Evolutionary conservation across 2,329 filamentous ascomycete species (phyloP).

Genomic region (Cyanodermella asteris): DNA sequence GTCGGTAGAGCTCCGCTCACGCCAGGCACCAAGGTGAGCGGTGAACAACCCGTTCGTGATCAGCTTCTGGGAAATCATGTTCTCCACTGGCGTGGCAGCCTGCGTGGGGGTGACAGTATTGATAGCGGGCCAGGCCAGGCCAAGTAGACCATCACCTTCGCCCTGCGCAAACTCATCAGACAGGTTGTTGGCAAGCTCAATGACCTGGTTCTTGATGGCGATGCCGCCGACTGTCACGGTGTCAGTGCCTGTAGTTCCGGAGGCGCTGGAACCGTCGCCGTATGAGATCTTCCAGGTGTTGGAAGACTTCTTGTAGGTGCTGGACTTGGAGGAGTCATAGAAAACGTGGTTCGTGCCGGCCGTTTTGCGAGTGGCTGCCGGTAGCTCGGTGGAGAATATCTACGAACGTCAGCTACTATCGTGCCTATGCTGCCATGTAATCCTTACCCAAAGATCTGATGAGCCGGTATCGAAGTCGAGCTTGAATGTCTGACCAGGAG

Average conservation of each 20-base stretch:
- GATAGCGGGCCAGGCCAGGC: conserved; percentile 41
- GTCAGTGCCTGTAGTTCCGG: conserved; percentile 43
- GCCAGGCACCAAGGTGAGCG: conserved; percentile 35
- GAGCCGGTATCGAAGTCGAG: conserved; percentile 52
- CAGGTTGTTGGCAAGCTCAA: conserved; percentile 40
- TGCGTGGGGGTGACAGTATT: conserved; percentile 36
- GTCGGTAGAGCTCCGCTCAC: conserved; percentile 26
- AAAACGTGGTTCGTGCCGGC: conserved; percentile 24
- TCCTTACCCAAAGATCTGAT: conserved; percentile 42
- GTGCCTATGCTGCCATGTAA: neutral
- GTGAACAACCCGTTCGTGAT: conserved; percentile 41
- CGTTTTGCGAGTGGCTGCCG: conserved; percentile 14
- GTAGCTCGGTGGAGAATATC: conserved; percentile 33
- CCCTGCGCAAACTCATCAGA: conserved; percentile 35
- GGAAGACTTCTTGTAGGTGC: conserved; percentile 29
- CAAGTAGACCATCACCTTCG: conserved; percentile 41
- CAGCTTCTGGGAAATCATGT: conserved; percentile 39
- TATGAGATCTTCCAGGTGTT: conserved; percentile 44
- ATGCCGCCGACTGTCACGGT: conserved; percentile 39
- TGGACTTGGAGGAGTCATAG: conserved; percentile 39
- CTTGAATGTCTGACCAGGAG: conserved; percentile 36
- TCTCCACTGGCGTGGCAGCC: conserved; percentile 43
- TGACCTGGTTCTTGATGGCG: conserved; percentile 35
- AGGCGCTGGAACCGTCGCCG: conserved; percentile 45
- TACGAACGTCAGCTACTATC: too few relatives aligned